Evolutionary conservation across 2,329 filamentous ascomycete genomes (phyloP).

Genomic region (Didymellaceae sp.): DNA sequence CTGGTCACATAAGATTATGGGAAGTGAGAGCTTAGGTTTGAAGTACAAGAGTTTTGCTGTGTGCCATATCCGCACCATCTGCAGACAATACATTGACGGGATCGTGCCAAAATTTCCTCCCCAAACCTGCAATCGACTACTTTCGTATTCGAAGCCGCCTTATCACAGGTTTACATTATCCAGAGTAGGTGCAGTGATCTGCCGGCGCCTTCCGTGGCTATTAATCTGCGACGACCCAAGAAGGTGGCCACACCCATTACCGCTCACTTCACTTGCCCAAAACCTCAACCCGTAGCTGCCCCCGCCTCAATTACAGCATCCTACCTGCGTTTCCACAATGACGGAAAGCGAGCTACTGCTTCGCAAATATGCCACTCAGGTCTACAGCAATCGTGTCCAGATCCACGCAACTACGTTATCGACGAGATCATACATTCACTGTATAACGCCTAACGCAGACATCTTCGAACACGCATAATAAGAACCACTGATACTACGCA

Average conservation of each 20-base stretch:
- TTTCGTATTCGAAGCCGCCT: too few relatives aligned
- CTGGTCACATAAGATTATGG: slow-evolving; percentile 88
- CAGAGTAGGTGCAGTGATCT: too few relatives aligned
- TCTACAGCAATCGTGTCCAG: not conserved
- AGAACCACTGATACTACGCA: slow-evolving; percentile 18
- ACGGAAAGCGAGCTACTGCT: slow-evolving; percentile 1
- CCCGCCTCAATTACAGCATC: not conserved
- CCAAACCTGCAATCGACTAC: too few relatives aligned
- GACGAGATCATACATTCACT: slow-evolving; percentile 15
- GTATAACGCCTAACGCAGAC: slow-evolving; percentile 27
- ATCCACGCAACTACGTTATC: not conserved
- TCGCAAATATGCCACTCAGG: not conserved
- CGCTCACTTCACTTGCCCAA: slow-evolving; percentile 2
- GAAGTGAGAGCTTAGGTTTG: slow-evolving; percentile 57
- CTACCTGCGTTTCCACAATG: not conserved
- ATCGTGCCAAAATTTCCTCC: too few relatives aligned
- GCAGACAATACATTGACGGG: slow-evolving; percentile 2
- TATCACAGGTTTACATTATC: not conserved
- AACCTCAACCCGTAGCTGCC: not conserved
- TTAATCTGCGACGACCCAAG: slow-evolving; percentile 4
- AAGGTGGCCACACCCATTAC: not conserved
- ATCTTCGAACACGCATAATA: slow-evolving; percentile 37
- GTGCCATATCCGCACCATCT: not conserved
- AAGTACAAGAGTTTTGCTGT: not conserved
- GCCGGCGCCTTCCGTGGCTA: too few relatives aligned